phyloP scores from a whole-genome alignment of 176 grass and related monocot genomes.

The Poa pratensis region DNA sequence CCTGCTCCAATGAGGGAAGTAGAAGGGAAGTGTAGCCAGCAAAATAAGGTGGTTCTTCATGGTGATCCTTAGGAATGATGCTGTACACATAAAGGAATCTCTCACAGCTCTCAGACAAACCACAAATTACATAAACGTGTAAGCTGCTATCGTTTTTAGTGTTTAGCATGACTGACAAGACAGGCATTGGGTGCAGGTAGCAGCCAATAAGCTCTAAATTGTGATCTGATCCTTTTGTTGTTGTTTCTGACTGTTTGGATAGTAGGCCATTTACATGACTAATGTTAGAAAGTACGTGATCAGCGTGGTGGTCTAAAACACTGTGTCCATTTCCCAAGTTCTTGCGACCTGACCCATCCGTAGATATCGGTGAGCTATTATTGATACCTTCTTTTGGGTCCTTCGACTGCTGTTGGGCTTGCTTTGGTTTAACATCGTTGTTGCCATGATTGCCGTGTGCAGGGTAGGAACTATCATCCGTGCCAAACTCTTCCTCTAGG shows the following conservation, averaged over 20 bases:
- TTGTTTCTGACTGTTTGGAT: slow-evolving; percentile 30
- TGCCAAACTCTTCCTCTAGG: slow-evolving; percentile 79
- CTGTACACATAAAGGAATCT: slow-evolving; percentile 73
- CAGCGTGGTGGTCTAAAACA: slow-evolving; percentile 24
- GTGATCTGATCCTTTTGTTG: slow-evolving; percentile 42
- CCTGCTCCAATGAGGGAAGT: slow-evolving; percentile 54
- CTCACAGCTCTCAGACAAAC: slow-evolving; percentile 55
- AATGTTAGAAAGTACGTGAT: slow-evolving; percentile 19
- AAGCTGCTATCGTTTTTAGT: slow-evolving; percentile 55
- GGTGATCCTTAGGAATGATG: slow-evolving; percentile 45
- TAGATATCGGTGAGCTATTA: slow-evolving; percentile 40
- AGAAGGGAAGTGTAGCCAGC: slow-evolving; percentile 69
- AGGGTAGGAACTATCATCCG: slow-evolving; percentile 46
- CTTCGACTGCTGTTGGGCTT: slow-evolving; percentile 32
- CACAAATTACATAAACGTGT: slow-evolving; percentile 76
- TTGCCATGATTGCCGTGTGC: slow-evolving; percentile 25
- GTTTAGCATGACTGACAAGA: slow-evolving; percentile 74
- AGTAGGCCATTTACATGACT: slow-evolving; percentile 31
- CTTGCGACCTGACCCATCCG: slow-evolving; percentile 16
- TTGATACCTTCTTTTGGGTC: slow-evolving; percentile 31
- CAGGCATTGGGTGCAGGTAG: slow-evolving; percentile 68
- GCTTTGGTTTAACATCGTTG: slow-evolving; percentile 22
- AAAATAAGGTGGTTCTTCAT: slow-evolving; percentile 62
- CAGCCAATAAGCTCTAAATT: slow-evolving; percentile 55
- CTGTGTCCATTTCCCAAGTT: slow-evolving; percentile 16